These are phyloP conservation scores for Aureoboletus auriporus DNA, from an alignment of 768 basidiomycete genomes.

Conservation along the genomic window DNA sequence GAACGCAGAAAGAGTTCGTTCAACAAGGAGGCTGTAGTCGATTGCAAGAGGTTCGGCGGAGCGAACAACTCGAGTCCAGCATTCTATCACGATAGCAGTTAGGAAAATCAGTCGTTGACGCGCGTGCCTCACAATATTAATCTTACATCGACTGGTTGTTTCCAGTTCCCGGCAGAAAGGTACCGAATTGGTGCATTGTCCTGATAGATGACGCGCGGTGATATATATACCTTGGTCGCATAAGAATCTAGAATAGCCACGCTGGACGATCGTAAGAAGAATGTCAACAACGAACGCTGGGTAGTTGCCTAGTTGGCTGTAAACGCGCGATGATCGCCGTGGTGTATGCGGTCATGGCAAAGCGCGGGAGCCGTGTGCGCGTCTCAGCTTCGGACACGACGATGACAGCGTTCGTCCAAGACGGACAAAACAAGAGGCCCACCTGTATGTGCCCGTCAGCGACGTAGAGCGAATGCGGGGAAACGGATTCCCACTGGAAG, in stretches of 20 bases:
- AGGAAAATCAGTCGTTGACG: neutral
- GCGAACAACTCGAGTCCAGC: slow-evolving; percentile 36
- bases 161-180: slow-evolving; percentile 31
- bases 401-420: slow-evolving; percentile 44
- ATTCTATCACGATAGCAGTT: slow-evolving; percentile 22
- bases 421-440: slow-evolving; percentile 46
- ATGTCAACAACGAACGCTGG: neutral
- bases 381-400: slow-evolving; percentile 51
- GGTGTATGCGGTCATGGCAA: slow-evolving; percentile 48
- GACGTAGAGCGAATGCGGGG: too few relatives aligned
- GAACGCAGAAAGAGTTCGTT: slow-evolving; percentile 17
- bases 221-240: slow-evolving; percentile 45
- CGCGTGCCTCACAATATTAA: slow-evolving; percentile 1
- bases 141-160: slow-evolving; percentile 9
- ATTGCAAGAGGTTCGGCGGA: slow-evolving; percentile 56
- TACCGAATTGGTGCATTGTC: slow-evolving; percentile 52
- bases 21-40: slow-evolving; percentile 52
- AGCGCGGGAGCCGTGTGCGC: slow-evolving; percentile 42
- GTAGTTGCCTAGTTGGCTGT: slow-evolving; percentile 42
- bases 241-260: slow-evolving; percentile 53
- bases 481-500: slow-evolving; percentile 36
- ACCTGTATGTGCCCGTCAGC: slow-evolving; percentile 33
- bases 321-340: slow-evolving; percentile 38
- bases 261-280: slow-evolving; percentile 25
- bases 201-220: slow-evolving; percentile 28